phyloP scores from a whole-genome alignment of 2,329 filamentous ascomycete species.

The Ophiocordyceps camponoti-floridani region DNA sequence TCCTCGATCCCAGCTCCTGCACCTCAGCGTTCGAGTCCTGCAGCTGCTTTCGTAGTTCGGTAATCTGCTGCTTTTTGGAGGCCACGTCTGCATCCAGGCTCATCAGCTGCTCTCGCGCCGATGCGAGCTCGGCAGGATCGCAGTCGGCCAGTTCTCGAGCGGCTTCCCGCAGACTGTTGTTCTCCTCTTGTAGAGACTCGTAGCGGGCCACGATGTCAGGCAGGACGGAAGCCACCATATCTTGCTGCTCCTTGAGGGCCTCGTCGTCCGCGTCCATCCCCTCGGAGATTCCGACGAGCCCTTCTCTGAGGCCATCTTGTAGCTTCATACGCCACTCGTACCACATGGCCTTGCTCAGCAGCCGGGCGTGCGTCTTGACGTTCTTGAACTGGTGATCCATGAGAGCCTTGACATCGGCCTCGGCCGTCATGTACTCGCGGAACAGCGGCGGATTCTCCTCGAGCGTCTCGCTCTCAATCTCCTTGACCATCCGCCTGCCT shows the following conservation, averaged over 20 bases:
- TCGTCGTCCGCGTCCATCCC: conserved; percentile 62
- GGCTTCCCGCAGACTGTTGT: conserved; percentile 49
- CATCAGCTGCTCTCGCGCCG: conserved; percentile 50
- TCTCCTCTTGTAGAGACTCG: conserved; percentile 43
- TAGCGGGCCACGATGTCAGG: conserved; percentile 46
- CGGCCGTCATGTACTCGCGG: conserved; percentile 74
- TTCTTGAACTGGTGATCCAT: conserved; percentile 98
- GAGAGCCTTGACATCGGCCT: conserved; percentile 62
- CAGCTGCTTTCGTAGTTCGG: conserved; percentile 47
- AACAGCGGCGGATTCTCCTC: conserved; percentile 86
- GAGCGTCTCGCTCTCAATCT: conserved; percentile 77
- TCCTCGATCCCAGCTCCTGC: conserved; percentile 44
- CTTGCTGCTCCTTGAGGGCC: conserved; percentile 47
- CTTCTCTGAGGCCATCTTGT: conserved; percentile 62
- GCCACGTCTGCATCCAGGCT: conserved; percentile 50
- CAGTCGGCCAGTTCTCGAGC: conserved; percentile 61
- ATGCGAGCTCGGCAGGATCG: conserved; percentile 61
- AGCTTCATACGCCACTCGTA: conserved; percentile 95
- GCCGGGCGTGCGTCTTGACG: conserved; percentile 78
- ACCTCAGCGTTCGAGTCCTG: conserved; percentile 49
- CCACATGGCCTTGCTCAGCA: conserved; percentile 92
- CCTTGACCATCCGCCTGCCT: conserved; percentile 72
- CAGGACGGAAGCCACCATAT: conserved; percentile 47
- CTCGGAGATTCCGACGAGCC: conserved; percentile 54
- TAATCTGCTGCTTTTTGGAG: conserved; percentile 49